Evolutionary conservation across 2,329 filamentous ascomycete species (phyloP).

Genomic region (Clarireedia hainanense): DNA sequence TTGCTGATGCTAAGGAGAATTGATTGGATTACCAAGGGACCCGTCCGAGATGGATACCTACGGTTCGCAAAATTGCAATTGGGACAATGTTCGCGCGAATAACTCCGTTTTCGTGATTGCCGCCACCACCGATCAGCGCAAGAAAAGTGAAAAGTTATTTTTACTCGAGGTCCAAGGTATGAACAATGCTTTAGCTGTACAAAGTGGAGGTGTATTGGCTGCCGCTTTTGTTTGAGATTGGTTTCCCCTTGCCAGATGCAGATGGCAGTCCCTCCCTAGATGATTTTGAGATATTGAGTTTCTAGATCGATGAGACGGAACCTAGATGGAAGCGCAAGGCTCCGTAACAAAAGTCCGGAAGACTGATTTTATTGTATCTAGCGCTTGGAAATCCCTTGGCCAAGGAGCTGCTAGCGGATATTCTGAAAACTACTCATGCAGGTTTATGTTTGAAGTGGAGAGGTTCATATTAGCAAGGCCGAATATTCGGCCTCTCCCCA

Average conservation of each 20-base stretch:
- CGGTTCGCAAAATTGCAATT: constrained; percentile 1
- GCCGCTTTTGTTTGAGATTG: constrained; percentile 4
- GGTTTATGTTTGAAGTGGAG: neutral
- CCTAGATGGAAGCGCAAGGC: neutral
- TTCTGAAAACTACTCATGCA: neutral
- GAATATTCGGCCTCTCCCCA: neutral
- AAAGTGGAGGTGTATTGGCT: neutral
- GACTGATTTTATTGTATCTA: neutral
- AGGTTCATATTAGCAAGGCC: neutral
- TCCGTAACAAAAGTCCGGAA: neutral
- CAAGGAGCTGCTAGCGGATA: neutral
- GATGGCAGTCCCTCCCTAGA: neutral
- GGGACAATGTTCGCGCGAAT: constrained; percentile 5
- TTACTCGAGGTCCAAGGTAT: neutral
- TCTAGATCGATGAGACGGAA: neutral
- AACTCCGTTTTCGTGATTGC: constrained; percentile 7
- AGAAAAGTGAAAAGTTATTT: constrained; percentile 1
- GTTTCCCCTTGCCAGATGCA: neutral
- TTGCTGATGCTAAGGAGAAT: constrained; percentile 1
- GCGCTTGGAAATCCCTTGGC: neutral
- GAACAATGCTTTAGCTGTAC: constrained; percentile 1
- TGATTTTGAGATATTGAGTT: neutral
- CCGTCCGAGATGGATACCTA: constrained; percentile 3
- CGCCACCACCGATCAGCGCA: neutral
- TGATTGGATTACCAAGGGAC: neutral